phyloP scores from a whole-genome alignment of 306 rosid genomes.

The Neltuma alba region DNA sequence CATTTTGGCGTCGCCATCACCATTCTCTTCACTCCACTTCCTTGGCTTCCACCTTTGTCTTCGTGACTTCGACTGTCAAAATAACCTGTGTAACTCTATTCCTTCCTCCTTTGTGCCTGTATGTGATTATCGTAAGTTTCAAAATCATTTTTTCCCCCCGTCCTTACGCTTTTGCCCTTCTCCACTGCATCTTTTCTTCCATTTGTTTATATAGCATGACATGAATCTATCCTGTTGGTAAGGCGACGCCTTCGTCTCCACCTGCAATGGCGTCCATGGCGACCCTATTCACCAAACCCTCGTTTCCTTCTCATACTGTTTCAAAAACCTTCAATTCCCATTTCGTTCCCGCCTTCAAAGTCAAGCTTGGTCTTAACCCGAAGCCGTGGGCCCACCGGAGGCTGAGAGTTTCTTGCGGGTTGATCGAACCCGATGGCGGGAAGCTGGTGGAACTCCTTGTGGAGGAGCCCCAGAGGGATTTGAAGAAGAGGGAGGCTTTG shows the following conservation, averaged over 20 bases:
- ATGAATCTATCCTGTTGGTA: neutral
- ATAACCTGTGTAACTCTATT: neutral
- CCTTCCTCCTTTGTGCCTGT: neutral
- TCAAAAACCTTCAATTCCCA: conserved; percentile 48
- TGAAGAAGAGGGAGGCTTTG: conserved; percentile 68
- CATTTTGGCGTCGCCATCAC: neutral
- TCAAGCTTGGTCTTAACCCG: conserved; percentile 29
- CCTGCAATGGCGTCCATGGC: conserved; percentile 95
- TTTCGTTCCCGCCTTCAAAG: conserved; percentile 45
- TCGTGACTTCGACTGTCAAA: neutral
- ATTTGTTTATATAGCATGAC: conserved; percentile 28
- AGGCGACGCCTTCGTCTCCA: conserved; percentile 9
- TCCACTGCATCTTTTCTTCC: conserved; percentile 37
- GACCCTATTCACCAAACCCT: conserved; percentile 51
- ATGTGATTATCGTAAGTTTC: neutral
- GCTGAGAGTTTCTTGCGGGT: conserved; percentile 60
- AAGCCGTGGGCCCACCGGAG: conserved; percentile 32
- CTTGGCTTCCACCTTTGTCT: neutral
- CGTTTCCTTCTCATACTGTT: conserved; percentile 47
- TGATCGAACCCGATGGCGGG: conserved; percentile 97
- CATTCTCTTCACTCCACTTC: neutral
- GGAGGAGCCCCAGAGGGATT: conserved; percentile 47
- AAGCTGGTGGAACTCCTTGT: conserved; percentile 82
- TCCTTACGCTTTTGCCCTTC: conserved; percentile 37
- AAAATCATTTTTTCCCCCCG: neutral